Percentiles rank a stretch among this genome's conserved stretches.
Evolutionary conservation across 2,329 filamentous ascomycete species (phyloP).

Genomic region (Fusarium sp.): DNA sequence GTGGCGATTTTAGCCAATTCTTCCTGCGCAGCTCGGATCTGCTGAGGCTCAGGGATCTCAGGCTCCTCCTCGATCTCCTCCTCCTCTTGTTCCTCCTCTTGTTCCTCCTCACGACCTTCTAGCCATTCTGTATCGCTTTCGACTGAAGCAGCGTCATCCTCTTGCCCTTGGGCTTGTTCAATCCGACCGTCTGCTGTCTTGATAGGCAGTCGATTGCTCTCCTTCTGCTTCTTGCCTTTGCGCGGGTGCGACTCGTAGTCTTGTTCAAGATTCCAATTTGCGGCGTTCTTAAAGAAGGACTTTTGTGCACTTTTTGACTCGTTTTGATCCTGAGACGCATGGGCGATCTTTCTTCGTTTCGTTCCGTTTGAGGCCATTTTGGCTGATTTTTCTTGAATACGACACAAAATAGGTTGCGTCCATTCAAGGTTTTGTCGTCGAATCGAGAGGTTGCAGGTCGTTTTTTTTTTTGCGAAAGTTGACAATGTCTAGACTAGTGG

Average conservation of each 20-base stretch:
- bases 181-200: conserved; percentile 84
- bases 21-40: conserved; percentile 89
- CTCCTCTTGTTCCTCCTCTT: conserved; percentile 62
- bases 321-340: conserved; percentile 54
- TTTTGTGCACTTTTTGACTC: conserved; percentile 62
- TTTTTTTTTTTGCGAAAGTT: conserved; percentile 35
- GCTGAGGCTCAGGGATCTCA: conserved; percentile 78
- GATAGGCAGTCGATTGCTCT: conserved; percentile 83
- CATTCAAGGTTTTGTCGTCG: conserved; percentile 36
- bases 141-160: conserved; percentile 70
- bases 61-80: conserved; percentile 64
- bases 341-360: conserved; percentile 70
- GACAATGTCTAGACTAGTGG: conserved; percentile 8
- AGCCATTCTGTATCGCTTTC: conserved; percentile 74
- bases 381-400: conserved; percentile 18
- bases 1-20: conserved; percentile 87
- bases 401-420: conserved; percentile 17
- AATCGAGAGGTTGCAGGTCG: conserved; percentile 1
- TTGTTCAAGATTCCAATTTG: conserved; percentile 91
- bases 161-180: conserved; percentile 67
- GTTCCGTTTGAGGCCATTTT: conserved; percentile 62
- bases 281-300: conserved; percentile 78
- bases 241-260: conserved; percentile 86
- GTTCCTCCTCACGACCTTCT: conserved; percentile 67
- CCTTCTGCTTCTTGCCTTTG: conserved; percentile 81